Percentiles rank a stretch among this genome's conserved stretches.
Conservation (phyloP, 108 stramenopile species). For the Schizochytrium sp. region DNA sequence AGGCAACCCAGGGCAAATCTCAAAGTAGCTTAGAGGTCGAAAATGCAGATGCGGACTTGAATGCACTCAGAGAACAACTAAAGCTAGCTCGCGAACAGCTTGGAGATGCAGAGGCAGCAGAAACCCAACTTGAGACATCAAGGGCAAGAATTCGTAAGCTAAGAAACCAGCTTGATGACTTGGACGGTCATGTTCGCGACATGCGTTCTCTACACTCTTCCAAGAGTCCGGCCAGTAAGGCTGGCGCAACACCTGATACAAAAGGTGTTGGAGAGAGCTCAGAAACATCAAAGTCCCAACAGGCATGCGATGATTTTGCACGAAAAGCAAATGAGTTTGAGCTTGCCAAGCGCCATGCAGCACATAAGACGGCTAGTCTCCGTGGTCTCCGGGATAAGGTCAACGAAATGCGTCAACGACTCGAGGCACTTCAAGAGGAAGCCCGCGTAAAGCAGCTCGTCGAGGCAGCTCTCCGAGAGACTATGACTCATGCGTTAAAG, state of each 20-base stretch:
- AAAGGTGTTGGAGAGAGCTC: neutral
- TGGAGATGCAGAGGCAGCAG: neutral
- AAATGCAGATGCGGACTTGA: neutral
- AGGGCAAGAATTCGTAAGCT: neutral
- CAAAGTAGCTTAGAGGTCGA: too few relatives aligned
- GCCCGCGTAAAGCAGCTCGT: slow-evolving; percentile 30
- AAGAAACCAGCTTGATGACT: neutral
- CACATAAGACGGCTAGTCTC: neutral
- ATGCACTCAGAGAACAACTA: neutral
- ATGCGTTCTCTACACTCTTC: neutral
- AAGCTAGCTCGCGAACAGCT: neutral
- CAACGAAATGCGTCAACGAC: slow-evolving; percentile 8
- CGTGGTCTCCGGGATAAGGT: neutral
- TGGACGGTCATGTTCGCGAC: slow-evolving; percentile 1
- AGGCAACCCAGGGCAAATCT: neutral
- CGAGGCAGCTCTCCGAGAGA: neutral
- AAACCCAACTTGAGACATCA: neutral
- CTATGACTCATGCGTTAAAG: neutral
- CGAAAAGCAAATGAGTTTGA: slow-evolving; percentile 1
- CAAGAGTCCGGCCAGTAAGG: neutral
- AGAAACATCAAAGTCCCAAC: neutral
- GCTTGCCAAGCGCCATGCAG: neutral
- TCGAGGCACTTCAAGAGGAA: neutral
- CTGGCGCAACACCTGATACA: neutral
- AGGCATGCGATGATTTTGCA: neutral